phyloP scores from a whole-genome alignment of 129 eudicot genomes.

The Cynara cardunculus region DNA sequence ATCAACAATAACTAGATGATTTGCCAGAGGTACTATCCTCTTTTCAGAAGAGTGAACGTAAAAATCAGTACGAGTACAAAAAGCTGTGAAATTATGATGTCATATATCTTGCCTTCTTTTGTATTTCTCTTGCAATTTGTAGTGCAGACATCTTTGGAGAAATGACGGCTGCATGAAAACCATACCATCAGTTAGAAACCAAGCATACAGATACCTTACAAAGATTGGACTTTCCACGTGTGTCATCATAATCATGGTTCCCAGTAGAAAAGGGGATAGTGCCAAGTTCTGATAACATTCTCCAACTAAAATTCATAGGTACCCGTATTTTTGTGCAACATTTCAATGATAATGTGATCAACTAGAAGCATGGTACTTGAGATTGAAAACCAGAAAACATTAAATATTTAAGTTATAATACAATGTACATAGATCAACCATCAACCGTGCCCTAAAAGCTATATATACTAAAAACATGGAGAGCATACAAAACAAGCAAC shows the following conservation, averaged over 20 bases:
- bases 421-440: neutral
- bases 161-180: slow-evolving; percentile 67
- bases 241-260: neutral
- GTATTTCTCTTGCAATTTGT: slow-evolving; percentile 74
- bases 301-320: neutral
- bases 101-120: slow-evolving; percentile 48
- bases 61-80: neutral
- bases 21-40: neutral
- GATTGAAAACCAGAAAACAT: neutral
- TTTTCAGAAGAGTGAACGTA: neutral
- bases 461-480: neutral
- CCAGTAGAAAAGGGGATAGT: neutral
- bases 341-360: neutral
- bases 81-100: neutral
- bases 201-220: slow-evolving; percentile 4
- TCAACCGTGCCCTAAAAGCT: slow-evolving; percentile 3
- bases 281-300: neutral
- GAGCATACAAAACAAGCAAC: slow-evolving; percentile 1
- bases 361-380: neutral
- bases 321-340: neutral
- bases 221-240: neutral
- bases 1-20: neutral
- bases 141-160: slow-evolving; percentile 77
- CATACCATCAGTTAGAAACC: slow-evolving; percentile 22
- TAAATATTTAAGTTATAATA: neutral